Evolutionary conservation across 2,329 filamentous ascomycete species (phyloP), one percentile per base, ranked within the genome.

Genomic region (Xylariaceae sp.): DNA sequence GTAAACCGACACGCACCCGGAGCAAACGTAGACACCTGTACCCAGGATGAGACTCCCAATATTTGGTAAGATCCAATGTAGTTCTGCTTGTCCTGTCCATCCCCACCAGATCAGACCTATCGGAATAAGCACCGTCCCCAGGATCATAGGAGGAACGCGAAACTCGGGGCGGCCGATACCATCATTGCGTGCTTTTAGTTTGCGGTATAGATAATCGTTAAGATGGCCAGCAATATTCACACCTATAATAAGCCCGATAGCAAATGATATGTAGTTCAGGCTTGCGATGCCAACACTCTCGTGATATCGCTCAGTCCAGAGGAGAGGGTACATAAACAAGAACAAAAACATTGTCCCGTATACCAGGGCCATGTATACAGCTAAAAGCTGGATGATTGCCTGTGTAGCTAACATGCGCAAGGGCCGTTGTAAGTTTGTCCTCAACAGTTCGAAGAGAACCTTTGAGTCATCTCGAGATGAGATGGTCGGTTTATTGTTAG

Each of bases 1-100:
- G 56, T 85, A 84, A 0, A 79, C 80, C 53, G 80, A 78, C 41
- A 80, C 78, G 21, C 79, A 79, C 65, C 79, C 78, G 61, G 84
- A 84, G 1, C 77, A 74, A 5, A 79, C 73, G 41, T 82, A 76
- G 63, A 81, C 77, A 3, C 82, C 82, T 2, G 77, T 68, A 0
- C 80, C 79, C 53, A 85, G 78, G n/a, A 83, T 75, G 0, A 71
- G 66, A 4, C 78, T 80, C 6, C 82, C 83, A 34, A 83, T 75
- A 48, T 85, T 83, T 1, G 70, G 68, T 21, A 69, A 61, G 3
- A 72, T 66, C 70, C 69, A 72, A 45, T 71, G 70, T 3, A 64
- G n/a, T 8, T 64, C 58, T 2, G 45, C 45, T 21, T 72, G 62
- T 1, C 63, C 64, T 2, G 63, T 60, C 62, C 68, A 69, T 11